Evolutionary conservation across 2,329 filamentous ascomycete genomes (phyloP).

Genomic region (Neocatenulostroma microsporum): DNA sequence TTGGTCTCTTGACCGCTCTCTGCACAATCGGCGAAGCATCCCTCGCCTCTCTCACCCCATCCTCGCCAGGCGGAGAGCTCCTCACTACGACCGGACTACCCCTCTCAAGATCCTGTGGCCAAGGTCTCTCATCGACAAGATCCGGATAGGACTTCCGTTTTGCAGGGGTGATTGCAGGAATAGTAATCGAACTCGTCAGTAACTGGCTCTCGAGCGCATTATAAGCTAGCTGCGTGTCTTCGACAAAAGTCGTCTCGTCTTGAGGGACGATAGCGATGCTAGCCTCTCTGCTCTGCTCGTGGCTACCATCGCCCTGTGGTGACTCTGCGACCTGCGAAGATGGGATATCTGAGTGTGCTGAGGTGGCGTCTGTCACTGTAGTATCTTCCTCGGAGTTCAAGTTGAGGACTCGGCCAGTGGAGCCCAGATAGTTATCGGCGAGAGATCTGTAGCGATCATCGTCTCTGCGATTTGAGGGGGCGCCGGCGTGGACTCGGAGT

Average conservation of each 20-base stretch:
- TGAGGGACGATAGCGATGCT: constrained; percentile 1
- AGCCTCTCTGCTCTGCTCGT: no score
- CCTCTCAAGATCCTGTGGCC: constrained; percentile 9
- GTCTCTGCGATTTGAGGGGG: constrained; percentile 33
- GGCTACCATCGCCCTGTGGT: no score
- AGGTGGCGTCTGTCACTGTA: no score
- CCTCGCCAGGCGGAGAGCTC: no score
- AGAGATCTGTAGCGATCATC: constrained; percentile 36
- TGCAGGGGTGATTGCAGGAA: constrained; percentile 5
- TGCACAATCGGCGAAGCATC: no score
- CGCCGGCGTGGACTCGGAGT: constrained; percentile 41
- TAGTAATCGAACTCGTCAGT: constrained; percentile 20
- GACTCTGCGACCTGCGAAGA: no score
- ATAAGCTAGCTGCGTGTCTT: constrained; percentile 38
- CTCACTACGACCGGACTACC: no score
- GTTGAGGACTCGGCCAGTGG: constrained; percentile 17
- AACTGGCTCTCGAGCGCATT: constrained; percentile 37
- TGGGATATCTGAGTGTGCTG: no score
- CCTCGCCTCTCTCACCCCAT: no score
- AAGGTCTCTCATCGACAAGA: constrained; percentile 2
- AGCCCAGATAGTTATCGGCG: constrained; percentile 34
- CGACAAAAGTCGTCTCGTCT: constrained; percentile 24
- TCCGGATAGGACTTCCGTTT: background rate
- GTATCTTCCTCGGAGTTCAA: no score
- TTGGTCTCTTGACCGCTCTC: no score